These are phyloP conservation scores for Penicillium freii DNA, from an alignment of 2,329 filamentous ascomycete genomes.

Conservation along the genomic window DNA sequence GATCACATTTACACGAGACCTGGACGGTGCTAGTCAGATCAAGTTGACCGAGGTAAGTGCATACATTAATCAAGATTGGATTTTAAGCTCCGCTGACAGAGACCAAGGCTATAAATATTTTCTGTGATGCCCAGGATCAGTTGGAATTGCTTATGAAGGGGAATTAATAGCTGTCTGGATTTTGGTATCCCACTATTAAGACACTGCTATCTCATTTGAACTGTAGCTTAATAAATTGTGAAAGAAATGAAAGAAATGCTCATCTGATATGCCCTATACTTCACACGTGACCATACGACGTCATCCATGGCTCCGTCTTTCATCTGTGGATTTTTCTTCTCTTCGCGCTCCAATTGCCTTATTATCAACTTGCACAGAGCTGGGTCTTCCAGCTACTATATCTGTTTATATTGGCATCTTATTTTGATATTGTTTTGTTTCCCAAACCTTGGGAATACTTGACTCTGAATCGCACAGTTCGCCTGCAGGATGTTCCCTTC, in stretches of 20 bases:
- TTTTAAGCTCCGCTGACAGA: not conserved
- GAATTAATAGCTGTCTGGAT: not conserved
- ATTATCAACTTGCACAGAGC: conserved; percentile 6
- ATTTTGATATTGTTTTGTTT: not conserved
- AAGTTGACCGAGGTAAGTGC: conserved; percentile 48
- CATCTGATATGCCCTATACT: not conserved
- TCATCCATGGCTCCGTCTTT: conserved; percentile 17
- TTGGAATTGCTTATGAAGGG: conserved; percentile 42
- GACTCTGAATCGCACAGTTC: conserved; percentile 7
- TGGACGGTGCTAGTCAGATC: conserved; percentile 42
- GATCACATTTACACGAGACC: conserved; percentile 51
- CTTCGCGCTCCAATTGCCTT: conserved; percentile 13
- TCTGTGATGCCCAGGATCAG: conserved; percentile 55
- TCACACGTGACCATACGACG: conserved; percentile 24
- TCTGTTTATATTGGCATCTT: not conserved
- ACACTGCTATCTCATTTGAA: not conserved
- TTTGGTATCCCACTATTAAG: no score
- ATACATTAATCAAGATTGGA: not conserved
- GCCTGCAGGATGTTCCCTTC: conserved; percentile 38
- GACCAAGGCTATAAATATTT: conserved; percentile 54
- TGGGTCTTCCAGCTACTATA: not conserved
- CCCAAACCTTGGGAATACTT: not conserved
- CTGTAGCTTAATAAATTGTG: not conserved
- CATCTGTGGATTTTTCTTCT: conserved; percentile 17
- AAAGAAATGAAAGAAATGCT: not conserved